Base-by-base conservation (phyloP, 192 early-diverging fungal species). In the Phycomyces nitens region DNA sequence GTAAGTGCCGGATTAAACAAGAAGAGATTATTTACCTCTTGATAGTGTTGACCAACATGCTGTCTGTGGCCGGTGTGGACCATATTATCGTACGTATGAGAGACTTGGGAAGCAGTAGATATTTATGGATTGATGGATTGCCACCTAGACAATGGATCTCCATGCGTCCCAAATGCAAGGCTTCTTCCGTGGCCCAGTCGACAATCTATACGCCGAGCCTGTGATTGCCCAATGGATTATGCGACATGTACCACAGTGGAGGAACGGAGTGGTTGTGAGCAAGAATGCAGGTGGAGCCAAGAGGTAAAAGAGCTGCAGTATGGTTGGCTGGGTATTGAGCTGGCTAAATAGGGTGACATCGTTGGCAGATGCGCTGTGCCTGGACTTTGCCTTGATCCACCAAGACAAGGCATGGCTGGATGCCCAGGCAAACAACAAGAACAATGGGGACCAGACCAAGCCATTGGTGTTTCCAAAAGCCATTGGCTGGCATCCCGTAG, bases 281-380 rank as follows among this genome's bases (percentile, higher is more conserved):
- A 94, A 94, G 18, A 94, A 99, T 80, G 96, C 96, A 24, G 96
- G 96, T 56, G 96, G 96, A 39, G 96, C 96, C 60, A 99, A 99
- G 77, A 85, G 95, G 84, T 93, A 77, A 61, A 41, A 50, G 51
- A 3, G 20, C 12, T n/a, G 2, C 21, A 26, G 8, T 58, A 47
- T 15, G 39, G 12, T 42, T 43, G 7, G 15, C 2, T 22, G 42
- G 21, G 4, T 16, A 34, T 34, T 34, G 2, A 34, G 2, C 5
- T 58, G 16, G 20, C 2, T 20, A 9, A 22, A 42, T 59, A 84
- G 83, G 66, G 83, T 80, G 12, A 97, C 97, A 4, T 88, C 91
- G 21, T 80, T 99, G 52, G 95, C 97, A n/a, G 97, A 99, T 74
- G 81, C 86, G 15, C 79, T 99, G 66, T 84, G 90, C 61, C 76